Percentiles rank a stretch among this genome's conserved stretches.
Evolutionary conservation across 805 yeast genomes (phyloP).

Genomic region (Debaryomyces maramus): DNA sequence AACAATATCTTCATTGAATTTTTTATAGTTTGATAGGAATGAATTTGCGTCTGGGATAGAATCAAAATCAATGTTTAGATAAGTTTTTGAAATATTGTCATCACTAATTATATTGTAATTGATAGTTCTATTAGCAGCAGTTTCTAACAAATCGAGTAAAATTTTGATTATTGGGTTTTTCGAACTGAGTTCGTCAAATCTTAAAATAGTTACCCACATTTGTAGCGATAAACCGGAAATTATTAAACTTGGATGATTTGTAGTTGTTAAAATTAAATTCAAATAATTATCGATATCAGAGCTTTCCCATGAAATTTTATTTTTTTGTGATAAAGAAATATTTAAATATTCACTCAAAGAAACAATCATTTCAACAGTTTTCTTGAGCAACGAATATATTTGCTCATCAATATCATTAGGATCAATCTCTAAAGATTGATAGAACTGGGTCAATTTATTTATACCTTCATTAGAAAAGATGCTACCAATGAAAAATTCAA

Average conservation of each 20-base stretch:
- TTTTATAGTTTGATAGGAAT: constrained; percentile 76
- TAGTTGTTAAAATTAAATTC: constrained; percentile 73
- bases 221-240: constrained; percentile 88
- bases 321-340: constrained; percentile 37
- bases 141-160: constrained; percentile 68
- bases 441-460: constrained; percentile 62
- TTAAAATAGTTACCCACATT: constrained; percentile 88
- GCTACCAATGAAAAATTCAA: constrained; percentile 73
- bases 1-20: constrained; percentile 86
- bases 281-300: constrained; percentile 70
- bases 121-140: constrained; percentile 74
- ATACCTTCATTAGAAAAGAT: constrained; percentile 79
- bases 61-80: constrained; percentile 84
- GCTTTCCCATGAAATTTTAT: constrained; percentile 48
- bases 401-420: constrained; percentile 77
- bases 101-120: constrained; percentile 70
- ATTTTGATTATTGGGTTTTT: constrained; percentile 54
- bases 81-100: constrained; percentile 62
- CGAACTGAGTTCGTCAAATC: constrained; percentile 73
- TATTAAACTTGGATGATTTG: constrained; percentile 82
- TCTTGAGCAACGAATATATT: constrained; percentile 78
- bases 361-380: constrained; percentile 90
- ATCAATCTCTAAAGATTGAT: constrained; percentile 56
- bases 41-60: constrained; percentile 75
- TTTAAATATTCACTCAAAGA: constrained; percentile 78